phyloP scores from a whole-genome alignment of 208 protist species.

The Angomonas ambiguus region DNA sequence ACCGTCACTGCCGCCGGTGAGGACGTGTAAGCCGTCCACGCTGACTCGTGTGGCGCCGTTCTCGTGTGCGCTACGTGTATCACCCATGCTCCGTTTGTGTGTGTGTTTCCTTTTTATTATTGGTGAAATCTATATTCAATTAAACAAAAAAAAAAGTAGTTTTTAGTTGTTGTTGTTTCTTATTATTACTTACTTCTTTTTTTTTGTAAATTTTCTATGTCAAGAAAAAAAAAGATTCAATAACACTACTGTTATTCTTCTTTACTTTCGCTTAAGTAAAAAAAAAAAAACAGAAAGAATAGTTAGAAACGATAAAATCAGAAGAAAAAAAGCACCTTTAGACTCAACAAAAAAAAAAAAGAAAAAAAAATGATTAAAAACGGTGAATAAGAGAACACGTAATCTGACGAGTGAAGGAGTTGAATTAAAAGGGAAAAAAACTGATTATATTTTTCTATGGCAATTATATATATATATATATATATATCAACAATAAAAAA shows the following conservation, averaged over 20 bases:
- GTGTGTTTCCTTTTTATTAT: slow-evolving; percentile 6
- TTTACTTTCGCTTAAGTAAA: background rate
- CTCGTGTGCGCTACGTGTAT: slow-evolving; percentile 38
- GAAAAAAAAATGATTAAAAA: too few relatives aligned
- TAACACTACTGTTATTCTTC: too few relatives aligned
- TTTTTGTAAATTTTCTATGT: too few relatives aligned
- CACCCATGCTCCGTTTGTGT: slow-evolving; percentile 23
- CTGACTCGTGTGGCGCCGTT: slow-evolving; percentile 52
- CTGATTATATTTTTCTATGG: slow-evolving; percentile 1
- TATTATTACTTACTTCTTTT: slow-evolving; percentile 10
- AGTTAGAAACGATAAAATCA: background rate
- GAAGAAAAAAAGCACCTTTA: background rate
- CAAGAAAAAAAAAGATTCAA: too few relatives aligned
- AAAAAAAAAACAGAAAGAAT: background rate
- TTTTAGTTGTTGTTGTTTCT: too few relatives aligned
- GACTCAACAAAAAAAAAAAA: background rate
- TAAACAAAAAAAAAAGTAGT: too few relatives aligned
- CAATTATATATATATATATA: slow-evolving; percentile 14
- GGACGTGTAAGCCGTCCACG: slow-evolving; percentile 41
- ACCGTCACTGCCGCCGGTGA: slow-evolving; percentile 75
- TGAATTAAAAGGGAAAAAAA: background rate
- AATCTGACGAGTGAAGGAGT: background rate
- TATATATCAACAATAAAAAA: slow-evolving; percentile 2
- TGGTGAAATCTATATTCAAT: too few relatives aligned
- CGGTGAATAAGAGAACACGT: too few relatives aligned